phyloP scores from a whole-genome alignment of 805 yeast species.

The Spathaspora arborariae region DNA sequence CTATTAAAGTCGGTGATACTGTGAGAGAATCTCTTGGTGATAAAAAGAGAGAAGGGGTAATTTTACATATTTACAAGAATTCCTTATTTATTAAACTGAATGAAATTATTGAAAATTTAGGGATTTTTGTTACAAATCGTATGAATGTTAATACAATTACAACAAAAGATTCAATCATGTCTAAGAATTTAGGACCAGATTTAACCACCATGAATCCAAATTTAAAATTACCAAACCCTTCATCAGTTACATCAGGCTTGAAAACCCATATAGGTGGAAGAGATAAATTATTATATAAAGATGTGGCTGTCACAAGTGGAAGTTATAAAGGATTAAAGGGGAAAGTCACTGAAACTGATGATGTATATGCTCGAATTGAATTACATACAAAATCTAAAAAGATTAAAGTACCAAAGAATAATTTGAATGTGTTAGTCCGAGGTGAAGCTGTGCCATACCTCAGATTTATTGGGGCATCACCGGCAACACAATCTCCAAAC shows the following conservation, averaged over 20 bases:
- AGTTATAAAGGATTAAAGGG: conserved; percentile 95
- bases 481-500: not conserved
- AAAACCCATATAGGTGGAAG: conserved; percentile 62
- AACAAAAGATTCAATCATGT: conserved; percentile 69
- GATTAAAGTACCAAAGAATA: conserved; percentile 76
- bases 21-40: conserved; percentile 75
- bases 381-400: conserved; percentile 89
- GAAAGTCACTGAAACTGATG: conserved; percentile 89
- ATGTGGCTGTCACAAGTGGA: conserved; percentile 83
- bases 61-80: conserved; percentile 81
- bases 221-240: conserved; percentile 56
- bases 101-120: conserved; percentile 77
- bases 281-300: conserved; percentile 76
- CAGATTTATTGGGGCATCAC: conserved; percentile 60
- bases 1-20: conserved; percentile 85
- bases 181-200: conserved; percentile 58
- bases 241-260: conserved; percentile 33
- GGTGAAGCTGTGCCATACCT: conserved; percentile 75
- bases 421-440: conserved; percentile 66
- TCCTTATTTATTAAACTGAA: conserved; percentile 77
- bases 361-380: conserved; percentile 86
- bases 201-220: conserved; percentile 85
- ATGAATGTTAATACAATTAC: conserved; percentile 78
- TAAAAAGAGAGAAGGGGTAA: conserved; percentile 76
- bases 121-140: conserved; percentile 81